Evolutionary conservation across 352 stramenopile genomes (phyloP).

Genomic region (Phytophthora hibernalis): DNA sequence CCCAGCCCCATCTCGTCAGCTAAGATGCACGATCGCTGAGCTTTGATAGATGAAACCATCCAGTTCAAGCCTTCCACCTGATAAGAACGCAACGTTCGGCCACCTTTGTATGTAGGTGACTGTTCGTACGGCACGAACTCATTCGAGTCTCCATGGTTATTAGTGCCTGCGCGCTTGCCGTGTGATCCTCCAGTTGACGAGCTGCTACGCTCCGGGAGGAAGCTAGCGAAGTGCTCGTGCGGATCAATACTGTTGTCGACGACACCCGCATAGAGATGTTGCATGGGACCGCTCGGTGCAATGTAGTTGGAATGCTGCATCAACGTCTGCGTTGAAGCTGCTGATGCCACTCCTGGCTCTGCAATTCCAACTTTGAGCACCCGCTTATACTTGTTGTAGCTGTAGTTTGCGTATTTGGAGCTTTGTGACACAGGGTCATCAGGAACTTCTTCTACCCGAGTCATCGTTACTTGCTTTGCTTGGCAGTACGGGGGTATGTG

Average conservation of each 20-base stretch:
- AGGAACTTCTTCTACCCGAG: conserved; percentile 49
- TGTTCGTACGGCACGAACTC: conserved; percentile 92
- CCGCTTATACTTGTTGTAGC: conserved; percentile 70
- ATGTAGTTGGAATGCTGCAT: conserved; percentile 70
- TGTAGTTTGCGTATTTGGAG: conserved; percentile 76
- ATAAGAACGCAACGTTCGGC: conserved; percentile 80
- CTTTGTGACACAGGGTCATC: conserved; percentile 36
- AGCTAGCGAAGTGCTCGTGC: conserved; percentile 90
- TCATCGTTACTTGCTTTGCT: conserved; percentile 60
- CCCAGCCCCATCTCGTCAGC: conserved; percentile 94
- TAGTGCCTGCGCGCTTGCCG: conserved; percentile 20
- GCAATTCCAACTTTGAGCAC: conserved; percentile 69
- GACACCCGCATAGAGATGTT: conserved; percentile 86
- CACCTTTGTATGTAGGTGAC: conserved; percentile 88
- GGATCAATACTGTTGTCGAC: conserved; percentile 92
- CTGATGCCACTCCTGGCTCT: conserved; percentile 34
- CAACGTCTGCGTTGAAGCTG: conserved; percentile 43
- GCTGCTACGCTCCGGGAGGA: conserved; percentile 58
- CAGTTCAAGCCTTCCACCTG: conserved; percentile 91
- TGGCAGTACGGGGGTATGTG: conserved; percentile 75
- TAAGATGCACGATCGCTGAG: conserved; percentile 87
- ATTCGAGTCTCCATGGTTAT: conserved; percentile 39
- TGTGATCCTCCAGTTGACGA: conserved; percentile 2
- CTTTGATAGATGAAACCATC: conserved; percentile 91
- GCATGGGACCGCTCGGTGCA: conserved; percentile 83